Evolutionary conservation across 306 rosid species (phyloP), one percentile per base, ranked within the genome.

Genomic region (Hippophae gyantsensis): DNA sequence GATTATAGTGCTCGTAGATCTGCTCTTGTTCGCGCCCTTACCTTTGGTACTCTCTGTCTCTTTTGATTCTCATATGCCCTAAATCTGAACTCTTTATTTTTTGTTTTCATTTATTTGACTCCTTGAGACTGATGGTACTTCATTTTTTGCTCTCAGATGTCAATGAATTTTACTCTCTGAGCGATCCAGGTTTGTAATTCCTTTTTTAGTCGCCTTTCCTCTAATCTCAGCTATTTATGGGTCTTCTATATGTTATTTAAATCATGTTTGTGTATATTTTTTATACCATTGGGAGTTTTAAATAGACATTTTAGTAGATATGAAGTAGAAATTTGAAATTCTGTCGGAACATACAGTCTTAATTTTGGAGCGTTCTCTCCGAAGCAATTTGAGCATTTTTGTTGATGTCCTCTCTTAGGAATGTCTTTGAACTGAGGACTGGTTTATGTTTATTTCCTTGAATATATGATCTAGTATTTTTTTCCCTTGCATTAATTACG

Each of bases 1-100:
- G 90, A 81, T 74, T 84, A 64, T 74, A 62, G 64, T 55, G 84
- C 84, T 57, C 80, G 90, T 40, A 76, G 79, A 55, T 38, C 68
- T 1, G 84, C 75, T 48, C 72, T 83, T 42, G 63, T 74, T 59
- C 86, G 86, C 54, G 86, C 86, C 52, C 76, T 81, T 42, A 84
- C 84, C 64, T 43, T 62, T 48, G 86, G 90, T 84, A 51, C 53
- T 45, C n/a, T 58, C 14, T 52, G 13, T 59, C 48, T 53, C 61
- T 45, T 48, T 52, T 54, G 60, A 14, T 63, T 61, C 47, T 69
- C 54, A 56, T 42, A n/a, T 48, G 1, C 43, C 56, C 43, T 58
- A 9, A 14, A 50, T 42, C 38, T 49, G 11, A 47, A 13, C 56
- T 27, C 42, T 27, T 38, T 57, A 42, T 13, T 43, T 49, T 49